A percentile compares a stretch with the other conserved stretches of the same genome.
Evolutionary conservation across 2,329 filamentous ascomycete genomes (phyloP).

Genomic region (Calonectria honghensis): DNA sequence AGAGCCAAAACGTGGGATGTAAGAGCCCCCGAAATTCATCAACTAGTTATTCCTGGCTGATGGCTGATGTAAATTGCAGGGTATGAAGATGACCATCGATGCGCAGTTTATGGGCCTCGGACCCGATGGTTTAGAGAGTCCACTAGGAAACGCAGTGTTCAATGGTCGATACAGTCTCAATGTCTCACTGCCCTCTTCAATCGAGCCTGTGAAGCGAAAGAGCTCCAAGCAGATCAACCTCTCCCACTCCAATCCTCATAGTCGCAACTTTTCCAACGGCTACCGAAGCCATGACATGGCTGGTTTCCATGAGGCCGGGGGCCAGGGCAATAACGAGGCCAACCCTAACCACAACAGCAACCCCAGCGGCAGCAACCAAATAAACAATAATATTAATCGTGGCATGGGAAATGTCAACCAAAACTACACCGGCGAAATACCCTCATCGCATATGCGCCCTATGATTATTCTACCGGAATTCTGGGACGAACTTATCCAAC

Average conservation of each 20-base stretch:
- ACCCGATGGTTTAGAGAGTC: constrained; percentile 22
- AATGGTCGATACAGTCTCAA: constrained; percentile 37
- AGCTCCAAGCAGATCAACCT: neutral
- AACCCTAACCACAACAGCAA: constrained; percentile 7
- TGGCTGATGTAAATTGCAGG: constrained; percentile 17
- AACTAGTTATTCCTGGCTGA: neutral
- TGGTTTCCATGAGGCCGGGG: neutral
- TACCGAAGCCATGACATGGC: neutral
- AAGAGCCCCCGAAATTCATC: neutral
- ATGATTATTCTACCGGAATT: constrained; percentile 41
- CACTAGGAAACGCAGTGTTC: constrained; percentile 19
- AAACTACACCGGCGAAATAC: neutral
- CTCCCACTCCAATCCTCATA: neutral
- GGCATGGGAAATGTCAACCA: neutral
- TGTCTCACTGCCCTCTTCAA: constrained; percentile 33
- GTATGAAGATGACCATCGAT: constrained; percentile 46
- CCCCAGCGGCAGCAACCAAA: neutral
- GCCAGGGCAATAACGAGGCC: neutral
- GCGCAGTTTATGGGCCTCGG: constrained; percentile 33
- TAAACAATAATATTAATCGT: constrained; percentile 9
- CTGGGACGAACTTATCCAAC: constrained; percentile 44
- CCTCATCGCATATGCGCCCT: constrained; percentile 26
- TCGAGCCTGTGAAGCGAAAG: constrained; percentile 34
- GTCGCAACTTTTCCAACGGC: neutral
- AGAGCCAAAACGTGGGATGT: constrained; percentile 46